Evolutionary conservation across 768 basidiomycete species (phyloP).

Genomic region (Mycena epipterygia): DNA sequence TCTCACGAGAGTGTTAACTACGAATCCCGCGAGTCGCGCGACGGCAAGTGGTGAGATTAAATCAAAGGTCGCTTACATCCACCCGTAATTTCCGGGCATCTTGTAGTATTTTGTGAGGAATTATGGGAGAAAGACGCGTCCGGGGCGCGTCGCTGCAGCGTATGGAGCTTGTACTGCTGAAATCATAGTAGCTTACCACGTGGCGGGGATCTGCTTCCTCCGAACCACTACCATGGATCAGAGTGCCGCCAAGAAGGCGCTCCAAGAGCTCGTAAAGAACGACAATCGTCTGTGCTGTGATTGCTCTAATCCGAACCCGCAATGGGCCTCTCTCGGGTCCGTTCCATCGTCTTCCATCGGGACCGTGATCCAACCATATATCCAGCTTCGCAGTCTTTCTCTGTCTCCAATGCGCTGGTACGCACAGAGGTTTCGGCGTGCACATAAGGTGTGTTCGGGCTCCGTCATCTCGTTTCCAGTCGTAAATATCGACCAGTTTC

Average conservation of each 20-base stretch:
- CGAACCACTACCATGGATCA: slow-evolving; percentile 65
- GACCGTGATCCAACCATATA: slow-evolving; percentile 22
- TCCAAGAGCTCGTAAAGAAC: slow-evolving; percentile 81
- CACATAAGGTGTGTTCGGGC: slow-evolving; percentile 78
- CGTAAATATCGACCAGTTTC: slow-evolving; percentile 66
- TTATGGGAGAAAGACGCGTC: background rate
- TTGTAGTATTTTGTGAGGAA: too few relatives aligned
- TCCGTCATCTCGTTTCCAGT: slow-evolving; percentile 35
- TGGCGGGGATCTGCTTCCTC: background rate
- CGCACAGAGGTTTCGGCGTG: slow-evolving; percentile 92
- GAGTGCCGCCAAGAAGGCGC: slow-evolving; percentile 73
- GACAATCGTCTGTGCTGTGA: slow-evolving; percentile 88
- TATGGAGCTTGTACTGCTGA: too few relatives aligned
- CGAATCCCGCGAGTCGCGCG: too few relatives aligned
- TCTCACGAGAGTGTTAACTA: too few relatives aligned
- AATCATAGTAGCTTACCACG: background rate
- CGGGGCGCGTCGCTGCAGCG: background rate
- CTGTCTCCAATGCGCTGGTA: slow-evolving; percentile 90
- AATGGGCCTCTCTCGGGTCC: slow-evolving; percentile 92
- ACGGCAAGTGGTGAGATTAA: too few relatives aligned
- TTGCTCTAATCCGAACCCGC: slow-evolving; percentile 91
- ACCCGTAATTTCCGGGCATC: too few relatives aligned
- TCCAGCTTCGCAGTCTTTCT: slow-evolving; percentile 88
- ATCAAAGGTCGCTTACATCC: too few relatives aligned
- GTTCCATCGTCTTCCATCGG: slow-evolving; percentile 25